Evolutionary conservation across 192 early-diverging fungal genomes (phyloP), one percentile per base, ranked within the genome.

Genomic region (Coemansia sp.): DNA sequence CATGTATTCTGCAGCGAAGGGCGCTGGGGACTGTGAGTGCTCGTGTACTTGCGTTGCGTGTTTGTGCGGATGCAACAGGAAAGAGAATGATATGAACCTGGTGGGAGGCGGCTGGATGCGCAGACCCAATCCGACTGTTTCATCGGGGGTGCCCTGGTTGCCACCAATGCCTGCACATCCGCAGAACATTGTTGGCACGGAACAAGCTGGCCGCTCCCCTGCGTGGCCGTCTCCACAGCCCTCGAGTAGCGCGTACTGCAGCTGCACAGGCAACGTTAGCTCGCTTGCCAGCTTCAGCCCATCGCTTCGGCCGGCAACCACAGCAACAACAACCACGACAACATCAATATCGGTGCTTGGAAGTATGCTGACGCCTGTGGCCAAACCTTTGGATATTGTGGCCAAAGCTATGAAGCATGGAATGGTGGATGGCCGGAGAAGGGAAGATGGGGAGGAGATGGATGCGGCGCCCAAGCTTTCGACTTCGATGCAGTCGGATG

Each of bases 401-500:
- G 32, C 4, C 4, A 32, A 32, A 32, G 32, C 32, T 32, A 32
- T 32, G 32, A 32, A 32, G 32, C 32, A 54, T 45, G 44, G 7
- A 4, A 5, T 4, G 44, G 7, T 14, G 44, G 16, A 7, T 17
- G 48, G 16, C 48, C 48, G 19, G 48, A 50, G 16, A 17, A 19
- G 16, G 16, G 7, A 32, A 4, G 32, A 2, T 32, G 32, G 4
- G 32, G 32, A 32, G 32, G 32, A 32, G 32, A 32, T 32, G 32
- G 32, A 32, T 32, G 32, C 32, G 32, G 32, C 2, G 32, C 12
- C 54, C 58, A 41, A 25, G 58, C 58, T 13, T 22, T 37, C 7
- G 14, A 37, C 20, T 5, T 60, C 58, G 5, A 48, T 48, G 16
- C 61, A 72, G 25, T 81, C 79, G 0, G 79, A 81, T 40, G 45